Conservation (phyloP, 805 yeast genomes). For the Myxozyma kluyveri region DNA sequence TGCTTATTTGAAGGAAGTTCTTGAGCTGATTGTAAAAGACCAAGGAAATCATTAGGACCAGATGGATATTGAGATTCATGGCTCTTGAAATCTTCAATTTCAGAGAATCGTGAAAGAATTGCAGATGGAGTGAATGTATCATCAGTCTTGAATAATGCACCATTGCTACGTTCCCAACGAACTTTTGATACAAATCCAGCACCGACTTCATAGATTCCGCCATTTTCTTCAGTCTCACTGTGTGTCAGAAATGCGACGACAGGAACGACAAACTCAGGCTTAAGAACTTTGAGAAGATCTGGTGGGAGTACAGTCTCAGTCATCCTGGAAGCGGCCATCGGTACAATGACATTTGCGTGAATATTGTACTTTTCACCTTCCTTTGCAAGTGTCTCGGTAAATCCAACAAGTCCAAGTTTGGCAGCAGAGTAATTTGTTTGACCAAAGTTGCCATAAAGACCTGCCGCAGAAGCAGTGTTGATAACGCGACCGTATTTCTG, state of each 20-base stretch:
- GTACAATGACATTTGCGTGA: constrained; percentile 82
- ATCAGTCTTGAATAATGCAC: constrained; percentile 78
- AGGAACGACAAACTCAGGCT: constrained; percentile 91
- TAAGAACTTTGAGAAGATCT: constrained; percentile 71
- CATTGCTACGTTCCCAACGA: constrained; percentile 92
- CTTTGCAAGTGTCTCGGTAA: constrained; percentile 90
- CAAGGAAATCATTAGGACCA: constrained; percentile 67
- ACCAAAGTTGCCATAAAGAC: constrained; percentile 94
- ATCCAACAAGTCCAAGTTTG: constrained; percentile 82
- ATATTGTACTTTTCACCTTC: constrained; percentile 88
- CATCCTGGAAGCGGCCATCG: constrained; percentile 94
- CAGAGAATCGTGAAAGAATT: constrained; percentile 62
- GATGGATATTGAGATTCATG: constrained; percentile 65
- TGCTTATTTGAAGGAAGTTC: constrained; percentile 58
- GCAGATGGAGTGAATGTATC: constrained; percentile 79
- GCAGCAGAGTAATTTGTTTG: constrained; percentile 96
- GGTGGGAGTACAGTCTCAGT: constrained; percentile 87
- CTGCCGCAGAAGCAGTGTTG: constrained; percentile 97
- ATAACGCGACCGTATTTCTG: constrained; percentile 86
- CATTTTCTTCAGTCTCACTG: constrained; percentile 58
- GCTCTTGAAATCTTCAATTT: constrained; percentile 57
- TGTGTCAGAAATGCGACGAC: constrained; percentile 78
- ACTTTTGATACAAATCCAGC: constrained; percentile 91
- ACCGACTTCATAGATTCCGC: constrained; percentile 85
- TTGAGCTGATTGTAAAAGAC: constrained; percentile 53